Base-by-base conservation (phyloP, 2,329 filamentous ascomycete genomes). In the Aspergillus puulaauensis region DNA sequence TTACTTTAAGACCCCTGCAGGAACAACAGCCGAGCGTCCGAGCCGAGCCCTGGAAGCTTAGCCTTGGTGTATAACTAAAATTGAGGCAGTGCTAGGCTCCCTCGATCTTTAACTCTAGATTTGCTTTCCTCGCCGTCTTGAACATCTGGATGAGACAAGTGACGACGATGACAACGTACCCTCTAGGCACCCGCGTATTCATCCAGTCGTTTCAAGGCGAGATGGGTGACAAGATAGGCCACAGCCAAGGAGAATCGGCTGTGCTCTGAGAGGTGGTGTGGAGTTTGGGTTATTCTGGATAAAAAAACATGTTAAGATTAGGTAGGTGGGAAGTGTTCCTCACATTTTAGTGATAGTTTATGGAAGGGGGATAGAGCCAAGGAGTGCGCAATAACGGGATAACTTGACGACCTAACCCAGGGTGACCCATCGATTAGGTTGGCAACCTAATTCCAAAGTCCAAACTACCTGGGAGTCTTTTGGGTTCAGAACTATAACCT, bases 21-120 rank as follows among this genome's bases (percentile, higher is more conserved):
- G 35, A 48, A 33, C 12, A 33, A 48, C 8, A 31, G 27, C 27
- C 27, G 24, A 46, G 27, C 24, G 35, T 31, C 27, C 27, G 21
- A 44, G 43, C 19, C 33, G 27, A 19, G 35, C 23, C n/a, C n/a
- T 35, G n/a, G n/a, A 43, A 43, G 40, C 40, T 17, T 43, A 17
- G 44, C 11, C 44, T 14, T 46, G 24, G 44, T 46, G 7, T 27
- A 46, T 46, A 35, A 27, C 19, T 50, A 50, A 14, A 14, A 37
- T 19, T 12, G 50, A 46, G 51, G 51, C 51, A 53, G 51, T 53
- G 51, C 51, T 53, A 53, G 51, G 51, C 51, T 53, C 24, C 51
- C 41, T 53, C 51, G 17, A 53, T 47, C 14, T 37, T 48, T 31
- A 12, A 35, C n/a, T 23, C 19, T 14, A 35, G 4, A 37, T 11